Evolutionary conservation across 805 yeast genomes (phyloP).

Genomic region (Saturnispora gosingensis): DNA sequence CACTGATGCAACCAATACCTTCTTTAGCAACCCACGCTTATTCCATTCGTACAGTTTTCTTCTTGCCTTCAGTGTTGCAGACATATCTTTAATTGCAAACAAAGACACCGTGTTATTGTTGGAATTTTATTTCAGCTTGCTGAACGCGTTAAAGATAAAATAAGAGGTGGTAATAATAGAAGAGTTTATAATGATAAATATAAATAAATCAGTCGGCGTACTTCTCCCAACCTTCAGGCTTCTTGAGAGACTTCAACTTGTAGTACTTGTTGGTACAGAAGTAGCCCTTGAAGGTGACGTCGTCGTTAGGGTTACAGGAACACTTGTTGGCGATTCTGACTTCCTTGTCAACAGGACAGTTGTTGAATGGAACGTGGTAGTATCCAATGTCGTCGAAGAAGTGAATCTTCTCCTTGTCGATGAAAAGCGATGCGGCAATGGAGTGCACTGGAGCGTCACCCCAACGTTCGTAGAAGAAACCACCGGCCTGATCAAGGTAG

Average conservation of each 20-base stretch:
- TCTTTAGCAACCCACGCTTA: constrained; percentile 3
- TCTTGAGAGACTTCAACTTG: constrained; percentile 43
- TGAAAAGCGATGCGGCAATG: constrained; percentile 72
- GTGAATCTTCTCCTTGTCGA: constrained; percentile 62
- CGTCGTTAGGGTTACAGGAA: constrained; percentile 61
- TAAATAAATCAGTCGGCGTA: constrained; percentile 30
- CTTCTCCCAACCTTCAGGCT: constrained; percentile 65
- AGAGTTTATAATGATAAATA: background rate
- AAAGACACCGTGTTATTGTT: background rate
- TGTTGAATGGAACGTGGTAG: constrained; percentile 70
- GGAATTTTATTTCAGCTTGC: background rate
- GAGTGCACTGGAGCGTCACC: constrained; percentile 93
- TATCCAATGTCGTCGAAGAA: constrained; percentile 82
- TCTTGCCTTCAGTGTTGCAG: constrained; percentile 3
- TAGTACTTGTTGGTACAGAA: constrained; percentile 62
- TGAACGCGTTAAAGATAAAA: background rate
- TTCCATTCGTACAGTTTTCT: constrained; percentile 8
- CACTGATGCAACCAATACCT: background rate
- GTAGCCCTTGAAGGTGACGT: constrained; percentile 69
- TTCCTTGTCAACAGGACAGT: constrained; percentile 64
- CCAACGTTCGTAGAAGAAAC: constrained; percentile 92
- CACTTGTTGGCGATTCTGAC: constrained; percentile 57
- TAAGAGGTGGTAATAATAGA: background rate
- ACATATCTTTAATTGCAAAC: background rate
- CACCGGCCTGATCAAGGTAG: constrained; percentile 69